Percentiles rank a stretch among this genome's conserved stretches.
Evolutionary conservation across 805 yeast genomes (phyloP).

Genomic region (Metschnikowia borealis): DNA sequence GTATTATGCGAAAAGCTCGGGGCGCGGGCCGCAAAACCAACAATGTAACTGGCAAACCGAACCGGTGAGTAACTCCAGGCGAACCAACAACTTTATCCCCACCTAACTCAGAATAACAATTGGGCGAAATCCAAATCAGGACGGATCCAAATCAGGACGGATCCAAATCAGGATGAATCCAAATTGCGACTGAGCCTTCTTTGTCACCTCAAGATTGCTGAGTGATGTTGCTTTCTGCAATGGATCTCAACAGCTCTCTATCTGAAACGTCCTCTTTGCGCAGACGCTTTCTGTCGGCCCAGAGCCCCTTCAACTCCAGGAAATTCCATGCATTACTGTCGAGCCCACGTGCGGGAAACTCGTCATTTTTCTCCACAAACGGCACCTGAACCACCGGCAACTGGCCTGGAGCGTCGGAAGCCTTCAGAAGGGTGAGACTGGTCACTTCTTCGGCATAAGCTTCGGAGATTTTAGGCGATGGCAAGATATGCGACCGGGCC

Average conservation of each 20-base stretch:
- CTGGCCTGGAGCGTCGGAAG: background rate
- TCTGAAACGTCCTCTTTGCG: background rate
- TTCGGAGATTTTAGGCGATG: conserved; percentile 4
- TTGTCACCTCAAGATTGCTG: background rate
- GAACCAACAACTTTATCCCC: background rate
- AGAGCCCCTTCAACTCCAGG: conserved; percentile 8
- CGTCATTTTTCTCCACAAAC: background rate
- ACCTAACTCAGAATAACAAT: no score
- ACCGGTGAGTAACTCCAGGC: background rate
- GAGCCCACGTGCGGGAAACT: background rate
- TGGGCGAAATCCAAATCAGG: no score
- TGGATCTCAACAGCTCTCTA: conserved; percentile 2
- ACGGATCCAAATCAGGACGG: no score
- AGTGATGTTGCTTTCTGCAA: background rate
- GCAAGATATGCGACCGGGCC: background rate
- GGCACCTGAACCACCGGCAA: background rate
- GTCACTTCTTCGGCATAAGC: background rate
- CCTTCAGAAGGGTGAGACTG: background rate
- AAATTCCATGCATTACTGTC: conserved; percentile 5
- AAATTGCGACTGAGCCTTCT: no score
- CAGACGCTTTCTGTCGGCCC: conserved; percentile 8
- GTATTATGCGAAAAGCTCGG: background rate
- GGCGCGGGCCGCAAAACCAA: background rate
- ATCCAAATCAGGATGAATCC: no score
- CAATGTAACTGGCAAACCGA: background rate